Conservation (phyloP, 345 rosid genomes). For the Eutrema heterophyllum region DNA sequence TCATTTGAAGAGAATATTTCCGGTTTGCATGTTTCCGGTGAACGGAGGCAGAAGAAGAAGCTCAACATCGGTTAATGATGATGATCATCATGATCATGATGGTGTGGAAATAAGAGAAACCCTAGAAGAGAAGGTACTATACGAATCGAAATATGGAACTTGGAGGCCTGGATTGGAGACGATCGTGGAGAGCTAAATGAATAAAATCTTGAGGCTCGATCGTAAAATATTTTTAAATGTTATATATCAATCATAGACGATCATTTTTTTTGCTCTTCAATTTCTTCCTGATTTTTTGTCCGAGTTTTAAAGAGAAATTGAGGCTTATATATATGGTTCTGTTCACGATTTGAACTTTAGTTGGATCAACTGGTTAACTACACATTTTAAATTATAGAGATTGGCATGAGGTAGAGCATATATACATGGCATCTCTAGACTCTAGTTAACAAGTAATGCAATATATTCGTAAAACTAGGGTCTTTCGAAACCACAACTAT, state of each 20-base stretch:
- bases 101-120: conserved; percentile 19
- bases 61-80: conserved; percentile 10
- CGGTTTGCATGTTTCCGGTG: conserved; percentile 27
- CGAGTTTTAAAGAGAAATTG: conserved; percentile 13
- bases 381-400: neutral
- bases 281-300: neutral
- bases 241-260: conserved; percentile 1
- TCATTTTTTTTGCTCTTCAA: neutral
- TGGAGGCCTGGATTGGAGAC: conserved; percentile 37
- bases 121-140: conserved; percentile 22
- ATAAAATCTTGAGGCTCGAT: neutral
- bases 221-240: neutral
- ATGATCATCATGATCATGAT: neutral
- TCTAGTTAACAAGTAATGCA: neutral
- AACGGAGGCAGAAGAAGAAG: conserved; percentile 21
- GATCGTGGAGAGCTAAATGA: conserved; percentile 30
- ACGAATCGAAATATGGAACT: conserved; percentile 25
- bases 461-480: neutral
- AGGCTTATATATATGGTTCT: conserved; percentile 6
- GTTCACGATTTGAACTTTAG: neutral
- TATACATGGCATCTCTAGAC: neutral
- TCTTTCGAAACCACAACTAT: neutral
- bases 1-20: conserved; percentile 34
- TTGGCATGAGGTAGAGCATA: neutral
- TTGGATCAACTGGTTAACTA: neutral